A percentile compares a stretch with the other conserved stretches of the same genome.
These are phyloP conservation scores for Byssothecium circinans DNA, from an alignment of 2,329 filamentous ascomycete species.

Conservation along the genomic window DNA sequence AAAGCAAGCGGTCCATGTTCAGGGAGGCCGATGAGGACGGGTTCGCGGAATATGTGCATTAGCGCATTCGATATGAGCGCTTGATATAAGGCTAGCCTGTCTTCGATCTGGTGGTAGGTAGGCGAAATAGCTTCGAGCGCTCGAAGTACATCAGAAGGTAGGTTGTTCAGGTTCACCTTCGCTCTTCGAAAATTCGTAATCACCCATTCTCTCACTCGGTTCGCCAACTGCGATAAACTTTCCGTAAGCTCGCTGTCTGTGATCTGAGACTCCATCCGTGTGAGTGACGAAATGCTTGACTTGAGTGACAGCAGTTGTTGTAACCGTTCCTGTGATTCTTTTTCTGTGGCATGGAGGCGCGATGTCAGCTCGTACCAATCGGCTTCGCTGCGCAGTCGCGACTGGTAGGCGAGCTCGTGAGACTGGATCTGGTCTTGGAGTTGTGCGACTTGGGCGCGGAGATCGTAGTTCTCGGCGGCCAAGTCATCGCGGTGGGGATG, in stretches of 20 bases:
- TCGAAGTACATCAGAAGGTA: constrained; percentile 20
- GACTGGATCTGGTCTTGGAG: constrained; percentile 28
- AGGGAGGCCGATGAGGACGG: constrained; percentile 30
- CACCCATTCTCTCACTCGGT: constrained; percentile 74
- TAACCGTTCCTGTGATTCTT: constrained; percentile 58
- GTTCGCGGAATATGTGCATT: constrained; percentile 34
- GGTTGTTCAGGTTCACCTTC: constrained; percentile 48
- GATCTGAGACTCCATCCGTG: constrained; percentile 60
- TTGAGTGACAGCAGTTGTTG: constrained; percentile 68
- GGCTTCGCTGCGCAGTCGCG: constrained; percentile 13
- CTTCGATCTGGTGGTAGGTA: constrained; percentile 15
- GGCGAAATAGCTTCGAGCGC: constrained; percentile 21
- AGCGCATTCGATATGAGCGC: constrained; percentile 28
- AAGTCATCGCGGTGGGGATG: constrained; percentile 12
- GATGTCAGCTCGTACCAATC: constrained; percentile 33
- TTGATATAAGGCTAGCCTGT: constrained; percentile 39
- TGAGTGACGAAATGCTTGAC: constrained; percentile 70
- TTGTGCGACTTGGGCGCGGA: constrained; percentile 26
- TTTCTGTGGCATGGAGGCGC: constrained; percentile 50
- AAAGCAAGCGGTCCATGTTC: constrained; percentile 19
- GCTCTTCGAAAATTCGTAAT: constrained; percentile 68
- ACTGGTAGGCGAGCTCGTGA: constrained; percentile 17
- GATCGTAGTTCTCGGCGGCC: constrained; percentile 24
- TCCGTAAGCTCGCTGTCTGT: constrained; percentile 70
- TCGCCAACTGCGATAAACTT: constrained; percentile 62